Evolutionary conservation across 2,329 filamentous ascomycete species (phyloP), one percentile per base, ranked within the genome.

Genomic region (Scedosporium minutisporum): DNA sequence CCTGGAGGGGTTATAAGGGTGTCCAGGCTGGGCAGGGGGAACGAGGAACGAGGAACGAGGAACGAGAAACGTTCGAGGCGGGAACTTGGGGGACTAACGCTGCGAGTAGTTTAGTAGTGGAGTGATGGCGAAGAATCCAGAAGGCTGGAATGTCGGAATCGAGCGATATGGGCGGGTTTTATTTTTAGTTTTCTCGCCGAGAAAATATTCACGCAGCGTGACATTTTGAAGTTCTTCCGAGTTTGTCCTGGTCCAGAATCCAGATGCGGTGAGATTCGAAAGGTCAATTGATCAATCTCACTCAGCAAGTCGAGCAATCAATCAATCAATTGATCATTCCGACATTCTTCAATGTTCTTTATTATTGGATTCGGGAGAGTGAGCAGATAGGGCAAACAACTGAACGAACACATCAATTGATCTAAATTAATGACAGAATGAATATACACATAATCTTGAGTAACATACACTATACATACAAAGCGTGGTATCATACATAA

Each of bases 351-450:
- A 1, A 1, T 29, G 6, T 14, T 38, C 33, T 38, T 4, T 12
- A 10, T 38, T 3, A 38, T 14, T 4, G 9, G 9, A 38, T 38
- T 14, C 9, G 33, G 10, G 33, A 38, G 10, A 9, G 9, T 9
- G 33, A 38, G 33, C 33, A 66, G 62, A 65, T 60, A 44, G 53
- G 2, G 63, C 64, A 61, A 62, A 55, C 48, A 33, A 44, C 63
- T 38, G 65, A 59, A 66, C 62, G 70, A 61, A 66, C 63, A 66
- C 63, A n/a, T n/a, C n/a, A n/a, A n/a, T n/a, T n/a, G n/a, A n/a
- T n/a, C n/a, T n/a, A n/a, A 38, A 38, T 3, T 38, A 38, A 38
- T 10, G 33, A 38, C 1, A 12, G 3, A 38, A 41, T 61, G 3
- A 38, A 41, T 61, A 61, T 38, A 38, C 33, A 38, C 33, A 38